phyloP scores from a whole-genome alignment of 2,329 filamentous ascomycete genomes.

The Aaosphaeria arxii region DNA sequence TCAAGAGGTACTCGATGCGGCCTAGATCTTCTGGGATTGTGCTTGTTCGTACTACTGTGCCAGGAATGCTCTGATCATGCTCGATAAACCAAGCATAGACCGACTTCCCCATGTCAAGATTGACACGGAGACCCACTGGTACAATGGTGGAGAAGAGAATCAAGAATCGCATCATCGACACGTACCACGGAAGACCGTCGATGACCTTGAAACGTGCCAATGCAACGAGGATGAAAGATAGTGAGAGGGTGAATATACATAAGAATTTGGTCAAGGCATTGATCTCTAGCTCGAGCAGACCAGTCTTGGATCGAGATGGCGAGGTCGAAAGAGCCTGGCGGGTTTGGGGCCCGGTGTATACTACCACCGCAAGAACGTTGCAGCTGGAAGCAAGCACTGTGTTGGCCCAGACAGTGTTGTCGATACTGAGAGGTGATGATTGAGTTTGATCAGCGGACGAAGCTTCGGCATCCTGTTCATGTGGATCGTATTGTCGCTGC shows the following conservation, averaged over 20 bases:
- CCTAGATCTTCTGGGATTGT: slow-evolving; percentile 97
- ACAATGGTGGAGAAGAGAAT: slow-evolving; percentile 99
- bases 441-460: slow-evolving; percentile 31
- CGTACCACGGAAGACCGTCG: slow-evolving; percentile 75
- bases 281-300: slow-evolving; percentile 91
- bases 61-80: slow-evolving; percentile 82
- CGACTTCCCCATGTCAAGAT: slow-evolving; percentile 94
- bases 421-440: slow-evolving; percentile 78
- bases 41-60: slow-evolving; percentile 89
- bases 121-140: slow-evolving; percentile 92
- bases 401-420: slow-evolving; percentile 98
- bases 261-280: slow-evolving; percentile 96
- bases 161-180: slow-evolving; percentile 96
- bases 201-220: slow-evolving; percentile 74
- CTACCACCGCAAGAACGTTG: slow-evolving; percentile 79
- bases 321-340: slow-evolving; percentile 91
- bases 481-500: slow-evolving; percentile 48
- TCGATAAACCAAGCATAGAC: slow-evolving; percentile 97
- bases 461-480: slow-evolving; percentile 20
- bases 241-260: slow-evolving; percentile 78
- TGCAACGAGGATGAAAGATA: slow-evolving; percentile 86
- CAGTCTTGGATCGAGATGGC: slow-evolving; percentile 88
- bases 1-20: slow-evolving; percentile 91
- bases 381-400: slow-evolving; percentile 94
- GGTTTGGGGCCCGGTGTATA: slow-evolving; percentile 94